Percentiles rank a stretch among this genome's conserved stretches.
phyloP scores from a whole-genome alignment of 2,329 filamentous ascomycete species.

The Trichoderma arundinaceum region DNA sequence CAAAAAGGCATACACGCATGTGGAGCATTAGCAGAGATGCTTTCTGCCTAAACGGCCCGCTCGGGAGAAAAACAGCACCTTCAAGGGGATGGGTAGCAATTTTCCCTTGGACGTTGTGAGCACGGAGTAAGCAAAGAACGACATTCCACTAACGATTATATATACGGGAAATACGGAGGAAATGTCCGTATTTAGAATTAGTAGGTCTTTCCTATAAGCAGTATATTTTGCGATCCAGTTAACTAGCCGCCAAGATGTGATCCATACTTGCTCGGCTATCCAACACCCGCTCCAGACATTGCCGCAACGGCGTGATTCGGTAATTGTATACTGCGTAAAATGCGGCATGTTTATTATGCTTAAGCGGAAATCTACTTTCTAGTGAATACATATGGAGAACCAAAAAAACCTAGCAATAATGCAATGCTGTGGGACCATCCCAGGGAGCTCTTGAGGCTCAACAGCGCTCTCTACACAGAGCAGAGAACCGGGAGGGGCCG shows the following conservation, averaged over 20 bases:
- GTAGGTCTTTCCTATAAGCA: not conserved
- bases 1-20: not conserved
- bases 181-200: no score
- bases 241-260: not conserved
- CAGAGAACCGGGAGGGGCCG: not conserved
- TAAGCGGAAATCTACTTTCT: not conserved
- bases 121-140: no score
- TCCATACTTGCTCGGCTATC: not conserved
- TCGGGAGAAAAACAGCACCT: not conserved
- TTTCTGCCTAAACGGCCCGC: conserved; percentile 3
- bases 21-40: not conserved
- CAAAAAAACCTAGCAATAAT: no score
- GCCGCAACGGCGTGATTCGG: not conserved
- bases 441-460: not conserved
- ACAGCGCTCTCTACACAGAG: not conserved
- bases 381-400: not conserved
- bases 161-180: no score
- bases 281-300: not conserved
- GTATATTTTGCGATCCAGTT: not conserved
- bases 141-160: no score
- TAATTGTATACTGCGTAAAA: not conserved
- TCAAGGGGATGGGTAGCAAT: not conserved
- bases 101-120: not conserved
- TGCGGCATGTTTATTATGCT: conserved; percentile 4
- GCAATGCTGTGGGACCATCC: no score